phyloP scores from a whole-genome alignment of 495 filamentous ascomycete genomes.

The Apodospora peruviana region DNA sequence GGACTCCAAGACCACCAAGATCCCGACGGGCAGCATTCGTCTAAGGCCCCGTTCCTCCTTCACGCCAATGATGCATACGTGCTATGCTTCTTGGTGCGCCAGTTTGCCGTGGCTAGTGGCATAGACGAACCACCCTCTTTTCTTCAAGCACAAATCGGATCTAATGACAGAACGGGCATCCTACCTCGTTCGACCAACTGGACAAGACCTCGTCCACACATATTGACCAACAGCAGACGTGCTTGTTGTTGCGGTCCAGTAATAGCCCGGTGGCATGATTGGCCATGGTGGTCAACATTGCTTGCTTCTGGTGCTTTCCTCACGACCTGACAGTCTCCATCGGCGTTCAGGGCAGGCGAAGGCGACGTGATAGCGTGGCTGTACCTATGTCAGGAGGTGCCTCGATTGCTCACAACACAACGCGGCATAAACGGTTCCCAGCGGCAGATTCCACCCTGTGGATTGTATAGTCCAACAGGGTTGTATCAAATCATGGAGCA shows the following conservation, averaged over 20 bases:
- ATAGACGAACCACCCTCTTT: slow-evolving; percentile 3
- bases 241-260: neutral
- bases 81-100: neutral
- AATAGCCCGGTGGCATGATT: neutral
- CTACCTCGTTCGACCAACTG: slow-evolving; percentile 4
- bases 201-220: neutral
- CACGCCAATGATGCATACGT: neutral
- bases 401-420: too few relatives aligned
- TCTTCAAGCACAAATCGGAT: slow-evolving; percentile 10
- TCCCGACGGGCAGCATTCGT: neutral
- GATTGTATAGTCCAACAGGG: too few relatives aligned
- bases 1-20: neutral
- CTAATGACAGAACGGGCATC: slow-evolving; percentile 5
- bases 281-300: neutral
- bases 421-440: too few relatives aligned
- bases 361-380: too few relatives aligned
- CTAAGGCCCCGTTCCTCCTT: slow-evolving; percentile 1
- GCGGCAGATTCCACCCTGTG: too few relatives aligned
- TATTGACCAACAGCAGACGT: neutral
- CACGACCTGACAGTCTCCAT: too few relatives aligned
- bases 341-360: too few relatives aligned
- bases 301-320: too few relatives aligned
- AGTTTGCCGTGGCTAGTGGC: neutral
- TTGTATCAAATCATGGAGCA: too few relatives aligned
- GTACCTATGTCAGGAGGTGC: too few relatives aligned